Base-by-base conservation (phyloP, 2,329 filamentous ascomycete species). In the Calonectria pteridis region DNA sequence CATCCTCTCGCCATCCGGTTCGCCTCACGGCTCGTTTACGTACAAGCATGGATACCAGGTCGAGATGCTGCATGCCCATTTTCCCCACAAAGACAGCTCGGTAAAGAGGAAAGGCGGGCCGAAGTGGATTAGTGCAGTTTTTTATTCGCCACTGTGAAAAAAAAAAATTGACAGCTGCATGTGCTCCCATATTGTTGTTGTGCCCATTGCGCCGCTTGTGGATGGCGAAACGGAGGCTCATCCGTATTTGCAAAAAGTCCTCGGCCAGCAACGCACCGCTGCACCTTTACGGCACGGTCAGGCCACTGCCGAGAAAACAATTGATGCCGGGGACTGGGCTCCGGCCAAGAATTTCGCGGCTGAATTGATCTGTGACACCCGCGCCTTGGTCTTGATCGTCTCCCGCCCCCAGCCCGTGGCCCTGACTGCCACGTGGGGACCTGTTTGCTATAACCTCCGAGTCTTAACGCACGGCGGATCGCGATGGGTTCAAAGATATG, bases 321-420 rank as follows among this genome's bases (percentile, higher is more conserved):
- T 40, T 26, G 33, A 62, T 37, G 33, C 55, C 23, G 29, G 35
- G 55, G 33, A 40, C 55, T 26, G 23, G 55, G 55, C 29, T 26
- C n/a, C 33, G n/a, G 18, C 2, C n/a, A 18, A 20, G 23, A 11
- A 35, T 62, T 28, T 28, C 7, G 55, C 40, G 55, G 55, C 55
- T 62, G 55, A 37, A 62, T 31, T 62, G 26, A 62, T 40, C 35
- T 37, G 33, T 11, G 55, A 62, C 55, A 40, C 23, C 55, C 33
- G 55, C 35, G n/a, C 23, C 55, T 62, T 59, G 55, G n/a, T 26
- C 50, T 59, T 59, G 55, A 59, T 59, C 55, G 55, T 6, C 55
- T 40, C 33, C 55, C 55, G 55, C 55, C 26, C 55, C n/a, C 33
- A 26, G n/a, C n/a, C 7, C 26, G 55, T 62, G 55, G 55, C 55